A percentile compares a stretch with the other conserved stretches of the same genome.
Evolutionary conservation across 2,329 filamentous ascomycete species (phyloP).

Genomic region (Scopulariopsis brevicaulis): DNA sequence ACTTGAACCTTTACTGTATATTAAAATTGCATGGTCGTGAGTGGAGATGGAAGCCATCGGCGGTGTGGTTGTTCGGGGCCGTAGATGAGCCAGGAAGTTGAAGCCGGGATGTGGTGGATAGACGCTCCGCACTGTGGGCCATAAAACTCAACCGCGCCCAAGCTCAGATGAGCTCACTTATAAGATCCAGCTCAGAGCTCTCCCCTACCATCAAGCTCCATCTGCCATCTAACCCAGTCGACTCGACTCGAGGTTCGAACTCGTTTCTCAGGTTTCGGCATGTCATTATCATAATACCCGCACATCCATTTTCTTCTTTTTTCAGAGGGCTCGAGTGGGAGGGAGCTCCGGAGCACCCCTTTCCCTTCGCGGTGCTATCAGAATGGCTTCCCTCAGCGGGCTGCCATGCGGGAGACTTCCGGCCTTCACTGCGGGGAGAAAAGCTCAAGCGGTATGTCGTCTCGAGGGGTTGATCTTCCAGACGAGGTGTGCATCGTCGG

Average conservation of each 20-base stretch:
- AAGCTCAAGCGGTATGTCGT: neutral
- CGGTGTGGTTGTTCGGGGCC: too few relatives aligned
- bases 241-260: neutral
- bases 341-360: neutral
- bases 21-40: too few relatives aligned
- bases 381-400: neutral
- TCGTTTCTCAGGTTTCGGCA: neutral
- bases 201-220: too few relatives aligned
- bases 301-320: neutral
- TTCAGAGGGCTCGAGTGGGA: too few relatives aligned
- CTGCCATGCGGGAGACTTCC: neutral
- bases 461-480: neutral
- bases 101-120: too few relatives aligned
- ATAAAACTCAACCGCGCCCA: too few relatives aligned
- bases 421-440: neutral
- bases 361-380: neutral
- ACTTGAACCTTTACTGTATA: neutral
- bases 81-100: too few relatives aligned
- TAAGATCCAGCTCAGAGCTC: too few relatives aligned
- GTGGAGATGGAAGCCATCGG: too few relatives aligned
- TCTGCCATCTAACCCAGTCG: neutral
- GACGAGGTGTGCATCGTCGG: constrained; percentile 23
- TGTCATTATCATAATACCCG: neutral
- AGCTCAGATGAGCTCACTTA: too few relatives aligned
- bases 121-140: too few relatives aligned